Percentiles rank a stretch among this genome's conserved stretches.
These are phyloP conservation scores for Gossypium arboreum DNA, from an alignment of 345 rosid species.

Conservation along the genomic window DNA sequence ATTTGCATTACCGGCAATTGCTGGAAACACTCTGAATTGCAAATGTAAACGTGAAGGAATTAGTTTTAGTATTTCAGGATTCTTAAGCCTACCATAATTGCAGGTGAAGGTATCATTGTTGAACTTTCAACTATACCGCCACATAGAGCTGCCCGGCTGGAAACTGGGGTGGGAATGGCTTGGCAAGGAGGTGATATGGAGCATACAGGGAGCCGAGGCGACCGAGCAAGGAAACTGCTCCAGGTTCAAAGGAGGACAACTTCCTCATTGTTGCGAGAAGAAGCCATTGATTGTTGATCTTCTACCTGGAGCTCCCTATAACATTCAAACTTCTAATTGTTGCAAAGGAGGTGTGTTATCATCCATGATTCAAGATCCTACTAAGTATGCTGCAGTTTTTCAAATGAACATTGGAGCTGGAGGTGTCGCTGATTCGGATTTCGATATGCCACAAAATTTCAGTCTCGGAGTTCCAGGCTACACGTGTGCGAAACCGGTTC, in stretches of 20 bases:
- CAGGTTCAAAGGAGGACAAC: conserved; percentile 31
- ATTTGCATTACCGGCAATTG: too few species aligned
- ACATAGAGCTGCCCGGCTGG: conserved; percentile 82
- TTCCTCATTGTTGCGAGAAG: conserved; percentile 69
- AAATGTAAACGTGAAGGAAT: background rate
- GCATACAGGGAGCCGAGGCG: conserved; percentile 71
- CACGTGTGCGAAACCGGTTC: conserved; percentile 38
- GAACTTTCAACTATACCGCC: conserved; percentile 69
- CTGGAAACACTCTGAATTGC: too few species aligned
- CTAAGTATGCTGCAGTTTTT: conserved; percentile 43
- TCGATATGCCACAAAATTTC: conserved; percentile 53
- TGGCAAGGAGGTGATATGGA: conserved; percentile 64
- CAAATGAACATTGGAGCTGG: conserved; percentile 40
- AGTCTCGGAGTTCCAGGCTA: conserved; percentile 68
- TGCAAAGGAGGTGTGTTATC: conserved; percentile 75
- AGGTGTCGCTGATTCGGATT: conserved; percentile 8
- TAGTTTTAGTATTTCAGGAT: background rate
- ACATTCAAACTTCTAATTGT: conserved; percentile 52
- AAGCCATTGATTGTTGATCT: conserved; percentile 65
- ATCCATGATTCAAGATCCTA: conserved; percentile 53
- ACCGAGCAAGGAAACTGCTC: conserved; percentile 85
- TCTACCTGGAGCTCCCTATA: conserved; percentile 59
- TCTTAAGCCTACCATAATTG: background rate
- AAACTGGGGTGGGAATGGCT: conserved; percentile 65
- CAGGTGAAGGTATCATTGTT: conserved; percentile 55